Conservation (phyloP, 2,329 filamentous ascomycete genomes). For the Tricladium varicosporioides region DNA sequence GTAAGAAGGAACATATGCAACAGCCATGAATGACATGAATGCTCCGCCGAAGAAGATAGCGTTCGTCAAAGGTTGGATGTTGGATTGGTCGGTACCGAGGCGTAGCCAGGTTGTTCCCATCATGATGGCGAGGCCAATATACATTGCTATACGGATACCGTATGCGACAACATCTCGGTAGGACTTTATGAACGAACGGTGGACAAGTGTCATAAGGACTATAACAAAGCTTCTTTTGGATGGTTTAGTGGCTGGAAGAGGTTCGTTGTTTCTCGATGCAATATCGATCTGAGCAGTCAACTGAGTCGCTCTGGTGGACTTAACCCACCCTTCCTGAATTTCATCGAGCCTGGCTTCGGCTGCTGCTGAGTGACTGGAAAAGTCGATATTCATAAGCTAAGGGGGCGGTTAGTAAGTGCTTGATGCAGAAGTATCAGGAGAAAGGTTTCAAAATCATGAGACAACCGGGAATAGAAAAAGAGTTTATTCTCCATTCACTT, state of each 20-base stretch:
- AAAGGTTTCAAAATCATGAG: no score
- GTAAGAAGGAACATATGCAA: slow-evolving; percentile 82
- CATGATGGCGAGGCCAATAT: slow-evolving; percentile 74
- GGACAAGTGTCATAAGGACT: slow-evolving; percentile 65
- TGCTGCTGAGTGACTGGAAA: slow-evolving; percentile 50
- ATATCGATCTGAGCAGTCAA: slow-evolving; percentile 31
- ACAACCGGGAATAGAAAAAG: no score
- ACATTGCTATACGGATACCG: slow-evolving; percentile 80
- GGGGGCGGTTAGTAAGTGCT: no score
- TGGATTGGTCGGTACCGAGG: slow-evolving; percentile 63
- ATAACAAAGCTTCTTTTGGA: slow-evolving; percentile 30
- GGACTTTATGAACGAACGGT: slow-evolving; percentile 78
- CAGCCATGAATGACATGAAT: slow-evolving; percentile 79
- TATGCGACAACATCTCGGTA: slow-evolving; percentile 84
- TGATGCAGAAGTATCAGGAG: no score
- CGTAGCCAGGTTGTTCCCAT: slow-evolving; percentile 88
- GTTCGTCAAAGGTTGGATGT: slow-evolving; percentile 80
- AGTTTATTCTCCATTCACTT: no score
- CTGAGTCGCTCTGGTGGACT: slow-evolving; percentile 41
- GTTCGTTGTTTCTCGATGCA: slow-evolving; percentile 12
- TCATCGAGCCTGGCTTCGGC: slow-evolving; percentile 48
- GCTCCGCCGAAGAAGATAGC: slow-evolving; percentile 75
- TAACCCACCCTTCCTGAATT: slow-evolving; percentile 55
- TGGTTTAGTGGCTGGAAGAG: slow-evolving; percentile 23
- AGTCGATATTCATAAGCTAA: slow-evolving; percentile 76